phyloP scores from a whole-genome alignment of 345 rosid species.

The Gossypium rotundifolium region DNA sequence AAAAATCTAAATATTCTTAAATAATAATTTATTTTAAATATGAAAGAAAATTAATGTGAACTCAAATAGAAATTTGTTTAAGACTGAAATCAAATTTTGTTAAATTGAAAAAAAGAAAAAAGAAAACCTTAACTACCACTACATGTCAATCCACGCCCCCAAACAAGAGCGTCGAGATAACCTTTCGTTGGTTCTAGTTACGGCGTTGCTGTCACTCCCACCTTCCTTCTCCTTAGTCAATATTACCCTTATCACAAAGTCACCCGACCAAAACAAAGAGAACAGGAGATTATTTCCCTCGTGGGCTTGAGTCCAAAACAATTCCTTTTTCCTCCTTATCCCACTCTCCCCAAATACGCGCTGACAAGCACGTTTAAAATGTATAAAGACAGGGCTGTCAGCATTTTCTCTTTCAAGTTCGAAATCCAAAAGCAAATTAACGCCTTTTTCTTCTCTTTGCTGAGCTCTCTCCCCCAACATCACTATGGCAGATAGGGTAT shows the following conservation, averaged over 20 bases:
- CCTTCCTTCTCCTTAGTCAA: background rate
- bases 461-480: constrained; percentile 18
- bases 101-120: no score
- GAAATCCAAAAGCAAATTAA: background rate
- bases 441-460: background rate
- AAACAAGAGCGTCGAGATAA: background rate
- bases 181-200: background rate
- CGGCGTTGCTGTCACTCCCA: constrained; percentile 12
- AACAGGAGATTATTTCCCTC: background rate
- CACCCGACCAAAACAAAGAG: background rate
- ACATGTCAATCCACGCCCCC: background rate
- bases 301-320: background rate
- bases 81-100: no score
- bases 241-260: background rate
- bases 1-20: no score
- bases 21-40: no score
- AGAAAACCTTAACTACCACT: background rate
- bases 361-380: background rate
- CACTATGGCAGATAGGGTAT: constrained; percentile 55
- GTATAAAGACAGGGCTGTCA: background rate
- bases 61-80: no score
- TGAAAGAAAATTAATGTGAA: no score
- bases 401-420: background rate
- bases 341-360: background rate
- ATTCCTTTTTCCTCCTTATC: background rate